Conservation (phyloP, 768 basidiomycete species). For the Leccinum barrowsii region DNA sequence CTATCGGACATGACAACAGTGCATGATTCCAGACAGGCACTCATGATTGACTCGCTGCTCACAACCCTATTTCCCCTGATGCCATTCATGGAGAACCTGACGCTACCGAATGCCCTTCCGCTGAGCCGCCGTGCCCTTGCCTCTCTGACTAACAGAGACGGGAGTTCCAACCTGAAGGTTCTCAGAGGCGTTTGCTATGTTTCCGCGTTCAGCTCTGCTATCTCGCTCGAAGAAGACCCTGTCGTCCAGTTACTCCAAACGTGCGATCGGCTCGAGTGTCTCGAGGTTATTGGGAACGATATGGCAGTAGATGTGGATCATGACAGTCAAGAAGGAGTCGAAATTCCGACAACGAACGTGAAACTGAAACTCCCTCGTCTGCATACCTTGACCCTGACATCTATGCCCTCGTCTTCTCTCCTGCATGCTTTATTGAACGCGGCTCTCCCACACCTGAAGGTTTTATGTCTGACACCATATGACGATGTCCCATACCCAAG, state of each 20-base stretch:
- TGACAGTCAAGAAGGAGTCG: constrained; percentile 14
- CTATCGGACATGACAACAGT: constrained; percentile 50
- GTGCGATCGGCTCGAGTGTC: constrained; percentile 55
- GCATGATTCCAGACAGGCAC: constrained; percentile 43
- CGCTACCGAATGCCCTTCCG: constrained; percentile 52
- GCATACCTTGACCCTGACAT: constrained; percentile 57
- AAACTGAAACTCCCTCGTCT: constrained; percentile 53
- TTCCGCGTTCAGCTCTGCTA: constrained; percentile 27
- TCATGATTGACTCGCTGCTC: constrained; percentile 60
- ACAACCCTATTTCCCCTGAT: constrained; percentile 61
- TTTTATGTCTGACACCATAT: constrained; percentile 71
- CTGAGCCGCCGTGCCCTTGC: constrained; percentile 58
- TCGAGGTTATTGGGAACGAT: constrained; percentile 62
- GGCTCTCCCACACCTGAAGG: constrained; percentile 57
- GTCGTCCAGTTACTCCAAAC: constrained; percentile 54
- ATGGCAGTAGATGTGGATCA: constrained; percentile 48
- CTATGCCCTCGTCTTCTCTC: constrained; percentile 64
- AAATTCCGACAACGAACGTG: constrained; percentile 31
- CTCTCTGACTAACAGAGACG: constrained; percentile 51
- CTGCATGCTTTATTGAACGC: constrained; percentile 57
- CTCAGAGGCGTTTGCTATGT: constrained; percentile 57
- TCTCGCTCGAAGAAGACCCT: constrained; percentile 42
- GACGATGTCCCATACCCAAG: constrained; percentile 60
- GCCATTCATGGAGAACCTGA: constrained; percentile 57
- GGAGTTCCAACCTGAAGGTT: constrained; percentile 43